These are phyloP conservation scores for Colletotrichum cereale DNA, from an alignment of 2,329 filamentous ascomycete species.

Conservation along the genomic window DNA sequence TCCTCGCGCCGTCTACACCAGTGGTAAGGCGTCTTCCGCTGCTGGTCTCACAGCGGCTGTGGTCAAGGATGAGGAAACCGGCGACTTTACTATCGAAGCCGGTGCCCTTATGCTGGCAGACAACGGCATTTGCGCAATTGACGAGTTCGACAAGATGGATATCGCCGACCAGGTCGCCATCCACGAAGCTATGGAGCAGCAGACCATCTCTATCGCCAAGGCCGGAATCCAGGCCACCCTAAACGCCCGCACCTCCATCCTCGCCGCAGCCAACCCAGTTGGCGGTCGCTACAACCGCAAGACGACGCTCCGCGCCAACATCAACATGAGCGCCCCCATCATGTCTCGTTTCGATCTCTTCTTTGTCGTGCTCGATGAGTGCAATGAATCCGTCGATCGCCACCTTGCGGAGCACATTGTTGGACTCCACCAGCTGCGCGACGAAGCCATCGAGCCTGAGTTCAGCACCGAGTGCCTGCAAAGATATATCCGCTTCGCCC, in stretches of 20 bases:
- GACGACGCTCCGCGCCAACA: constrained; percentile 90
- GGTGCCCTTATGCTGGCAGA: constrained; percentile 97
- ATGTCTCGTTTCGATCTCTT: constrained; percentile 99
- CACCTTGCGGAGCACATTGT: constrained; percentile 96
- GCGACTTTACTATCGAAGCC: constrained; percentile 98
- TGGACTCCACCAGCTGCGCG: constrained; percentile 89
- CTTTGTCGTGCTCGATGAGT: constrained; percentile 97
- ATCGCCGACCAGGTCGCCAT: constrained; percentile 97
- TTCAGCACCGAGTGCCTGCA: constrained; percentile 97
- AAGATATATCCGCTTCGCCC: constrained; percentile 95
- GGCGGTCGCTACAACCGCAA: constrained; percentile 98
- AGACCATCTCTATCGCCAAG: constrained; percentile 99
- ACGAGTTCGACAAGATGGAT: constrained; percentile 99
- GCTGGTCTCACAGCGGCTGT: constrained; percentile 97
- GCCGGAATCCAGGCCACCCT: constrained; percentile 98
- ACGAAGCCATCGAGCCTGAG: constrained; percentile 91
- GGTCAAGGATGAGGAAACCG: constrained; percentile 97
- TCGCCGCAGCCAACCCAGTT: constrained; percentile 96
- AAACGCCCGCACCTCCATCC: constrained; percentile 94
- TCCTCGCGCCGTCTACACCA: constrained; percentile 97
- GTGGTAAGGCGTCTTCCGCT: constrained; percentile 95
- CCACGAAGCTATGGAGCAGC: constrained; percentile 99
- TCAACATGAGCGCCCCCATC: constrained; percentile 99
- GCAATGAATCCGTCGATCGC: constrained; percentile 90
- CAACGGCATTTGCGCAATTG: constrained; percentile 97